Evolutionary conservation across 1,139 yeast genomes (phyloP).

Genomic region (Taphrina betulina): DNA sequence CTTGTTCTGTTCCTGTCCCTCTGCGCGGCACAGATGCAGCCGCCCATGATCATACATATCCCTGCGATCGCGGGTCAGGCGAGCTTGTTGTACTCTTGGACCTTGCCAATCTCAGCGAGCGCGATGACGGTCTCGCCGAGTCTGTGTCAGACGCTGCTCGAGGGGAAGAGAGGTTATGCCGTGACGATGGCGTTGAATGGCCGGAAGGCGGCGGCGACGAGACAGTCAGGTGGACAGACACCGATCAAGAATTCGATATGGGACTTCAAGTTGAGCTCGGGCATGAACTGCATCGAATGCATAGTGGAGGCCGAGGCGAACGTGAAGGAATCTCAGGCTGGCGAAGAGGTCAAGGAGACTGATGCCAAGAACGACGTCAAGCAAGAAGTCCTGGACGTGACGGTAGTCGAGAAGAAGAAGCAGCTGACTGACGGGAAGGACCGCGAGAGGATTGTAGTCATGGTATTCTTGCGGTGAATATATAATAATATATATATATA

Average conservation of each 20-base stretch:
- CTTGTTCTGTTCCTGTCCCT: conserved; percentile 13
- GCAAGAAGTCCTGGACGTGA: too few relatives aligned
- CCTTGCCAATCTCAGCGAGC: conserved; percentile 27
- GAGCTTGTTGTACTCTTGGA: conserved; percentile 19
- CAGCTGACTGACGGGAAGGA: neutral
- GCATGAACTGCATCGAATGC: conserved; percentile 28
- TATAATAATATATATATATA: too few relatives aligned
- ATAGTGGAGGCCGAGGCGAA: conserved; percentile 28
- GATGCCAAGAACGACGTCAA: too few relatives aligned
- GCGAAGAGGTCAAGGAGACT: too few relatives aligned
- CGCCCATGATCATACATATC: conserved; percentile 11
- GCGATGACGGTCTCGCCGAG: conserved; percentile 18
- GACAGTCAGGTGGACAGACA: conserved; percentile 6
- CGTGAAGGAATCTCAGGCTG: too few relatives aligned
- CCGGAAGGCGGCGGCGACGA: conserved; percentile 6
- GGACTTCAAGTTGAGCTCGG: conserved; percentile 23
- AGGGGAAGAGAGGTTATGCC: conserved; percentile 11
- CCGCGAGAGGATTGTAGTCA: conserved; percentile 3
- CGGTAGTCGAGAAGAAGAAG: too few relatives aligned
- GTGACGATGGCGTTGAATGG: conserved; percentile 9
- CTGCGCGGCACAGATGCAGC: conserved; percentile 13
- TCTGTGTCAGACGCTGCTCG: conserved; percentile 1
- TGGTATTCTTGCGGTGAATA: conserved; percentile 6
- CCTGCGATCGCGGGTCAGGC: conserved; percentile 12
- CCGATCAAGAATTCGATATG: conserved; percentile 10